phyloP scores from a whole-genome alignment of 2,329 filamentous ascomycete genomes.

The Aspergillus tamarii region DNA sequence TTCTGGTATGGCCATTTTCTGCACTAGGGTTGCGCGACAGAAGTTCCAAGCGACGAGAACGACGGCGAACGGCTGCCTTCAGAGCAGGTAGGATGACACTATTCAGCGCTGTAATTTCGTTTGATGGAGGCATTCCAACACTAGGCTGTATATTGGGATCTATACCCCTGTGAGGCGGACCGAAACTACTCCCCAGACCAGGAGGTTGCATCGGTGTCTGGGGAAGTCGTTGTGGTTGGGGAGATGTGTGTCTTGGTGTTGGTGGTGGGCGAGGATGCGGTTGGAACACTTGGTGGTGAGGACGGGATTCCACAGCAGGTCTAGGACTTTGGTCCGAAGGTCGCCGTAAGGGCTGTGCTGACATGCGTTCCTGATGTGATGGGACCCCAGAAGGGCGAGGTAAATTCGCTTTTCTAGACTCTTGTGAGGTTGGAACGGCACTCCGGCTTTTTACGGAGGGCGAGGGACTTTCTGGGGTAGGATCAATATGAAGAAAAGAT shows the following conservation, averaged over 20 bases:
- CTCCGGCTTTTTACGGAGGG: conserved; percentile 18
- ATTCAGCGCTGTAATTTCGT: conserved; percentile 81
- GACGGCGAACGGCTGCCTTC: conserved; percentile 84
- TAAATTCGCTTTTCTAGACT: conserved; percentile 30
- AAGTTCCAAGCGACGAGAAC: conserved; percentile 60
- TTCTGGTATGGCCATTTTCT: conserved; percentile 58
- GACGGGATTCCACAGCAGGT: conserved; percentile 13
- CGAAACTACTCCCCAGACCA: conserved; percentile 10
- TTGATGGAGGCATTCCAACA: conserved; percentile 36
- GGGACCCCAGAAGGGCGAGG: conserved; percentile 38
- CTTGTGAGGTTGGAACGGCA: conserved; percentile 17
- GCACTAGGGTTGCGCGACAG: conserved; percentile 35
- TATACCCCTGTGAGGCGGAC: conserved; percentile 13
- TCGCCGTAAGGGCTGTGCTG: conserved; percentile 25
- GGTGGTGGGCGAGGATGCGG: conserved; percentile 37
- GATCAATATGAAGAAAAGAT: conserved; percentile 42
- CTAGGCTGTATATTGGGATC: conserved; percentile 13
- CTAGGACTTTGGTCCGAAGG: conserved; percentile 18
- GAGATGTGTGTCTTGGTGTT: conserved; percentile 61
- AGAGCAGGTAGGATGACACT: conserved; percentile 92
- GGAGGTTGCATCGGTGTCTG: conserved; percentile 16
- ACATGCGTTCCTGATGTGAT: conserved; percentile 33
- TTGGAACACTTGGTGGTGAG: conserved; percentile 13
- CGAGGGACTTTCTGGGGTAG: conserved; percentile 27
- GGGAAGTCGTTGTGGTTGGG: conserved; percentile 31